Base-by-base conservation (phyloP, 2,329 filamentous ascomycete species). In the Akanthomyces dipterigenus region DNA sequence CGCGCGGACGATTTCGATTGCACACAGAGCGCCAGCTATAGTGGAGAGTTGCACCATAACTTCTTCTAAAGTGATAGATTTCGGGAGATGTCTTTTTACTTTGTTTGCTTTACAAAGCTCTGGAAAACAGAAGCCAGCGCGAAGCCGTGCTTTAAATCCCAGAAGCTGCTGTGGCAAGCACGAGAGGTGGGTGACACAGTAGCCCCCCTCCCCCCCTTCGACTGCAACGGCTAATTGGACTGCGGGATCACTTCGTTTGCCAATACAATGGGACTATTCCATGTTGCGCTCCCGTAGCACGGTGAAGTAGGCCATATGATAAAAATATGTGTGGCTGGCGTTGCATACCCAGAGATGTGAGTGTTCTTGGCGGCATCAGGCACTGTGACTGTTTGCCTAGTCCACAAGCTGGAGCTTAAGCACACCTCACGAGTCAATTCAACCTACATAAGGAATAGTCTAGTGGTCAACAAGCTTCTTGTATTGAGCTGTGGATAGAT, bases 21-120 rank as follows among this genome's bases (percentile, higher is more conserved):
- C 50, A 55, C 67, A 68, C 51, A 73, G 40, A 18, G 64, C 67
- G 26, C 64, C 60, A 42, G 66, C 24, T n/a, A 71, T 60, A 12
- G 69, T 38, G 5, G 63, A 58, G 26, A 66, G 50, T 24, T 63
- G 65, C 51, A 71, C 67, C 72, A 74, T 73, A 46, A 42, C 65
- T 62, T 45, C 18, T 7, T 24, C 20, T 18, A 18, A 31, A 2
- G n/a, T 2, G 40, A 3, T 18, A 7, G n/a, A 34, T 11, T 20
- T 46, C 20, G 18, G 20, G 12, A 24, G 20, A n/a, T n/a, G n/a
- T n/a, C n/a, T n/a, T n/a, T n/a, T n/a, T n/a, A n/a, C n/a, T n/a
- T n/a, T n/a, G n/a, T n/a, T n/a, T n/a, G n/a, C n/a, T n/a, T n/a
- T n/a, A n/a, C n/a, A n/a, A n/a, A n/a, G n/a, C n/a, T n/a, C n/a